Percentiles rank a stretch among this genome's conserved stretches.
phyloP scores from a whole-genome alignment of 305 asterid species.

The Fraxinus paxiana region DNA sequence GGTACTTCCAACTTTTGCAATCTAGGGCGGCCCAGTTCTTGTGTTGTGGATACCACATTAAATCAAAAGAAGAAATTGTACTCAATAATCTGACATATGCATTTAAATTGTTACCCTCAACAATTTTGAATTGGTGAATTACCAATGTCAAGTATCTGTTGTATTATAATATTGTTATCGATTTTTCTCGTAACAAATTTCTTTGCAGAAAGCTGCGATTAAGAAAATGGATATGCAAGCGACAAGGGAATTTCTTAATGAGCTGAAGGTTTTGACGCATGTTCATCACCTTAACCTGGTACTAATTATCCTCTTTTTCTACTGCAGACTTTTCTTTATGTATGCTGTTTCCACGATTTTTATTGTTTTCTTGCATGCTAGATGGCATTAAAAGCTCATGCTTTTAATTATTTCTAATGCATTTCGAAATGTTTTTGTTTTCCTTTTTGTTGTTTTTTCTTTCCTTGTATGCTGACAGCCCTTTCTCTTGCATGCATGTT shows the following conservation, averaged over 20 bases:
- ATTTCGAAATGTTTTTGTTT: not conserved
- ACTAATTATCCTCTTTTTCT: conserved; percentile 20
- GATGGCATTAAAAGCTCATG: not conserved
- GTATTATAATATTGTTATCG: not conserved
- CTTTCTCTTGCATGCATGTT: not conserved
- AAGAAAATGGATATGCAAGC: conserved; percentile 99
- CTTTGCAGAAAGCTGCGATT: conserved; percentile 90
- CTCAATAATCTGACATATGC: not conserved
- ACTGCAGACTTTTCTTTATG: conserved; percentile 1
- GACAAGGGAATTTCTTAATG: conserved; percentile 79
- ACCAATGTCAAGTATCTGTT: conserved; percentile 9
- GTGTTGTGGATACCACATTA: not conserved
- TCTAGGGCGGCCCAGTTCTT: not conserved
- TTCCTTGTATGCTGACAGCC: not conserved
- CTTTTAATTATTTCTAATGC: not conserved
- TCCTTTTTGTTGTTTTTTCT: not conserved
- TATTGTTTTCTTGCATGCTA: not conserved
- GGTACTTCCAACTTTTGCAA: not conserved
- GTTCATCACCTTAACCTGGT: conserved; percentile 99
- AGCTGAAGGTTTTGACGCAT: conserved; percentile 82
- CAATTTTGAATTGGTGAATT: conserved; percentile 11
- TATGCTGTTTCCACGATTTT: not conserved
- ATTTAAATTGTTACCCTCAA: not conserved
- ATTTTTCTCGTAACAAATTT: not conserved
- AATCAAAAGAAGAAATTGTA: not conserved